Base-by-base conservation (phyloP, 2,329 filamentous ascomycete genomes). In the Fusarium caatingaense region DNA sequence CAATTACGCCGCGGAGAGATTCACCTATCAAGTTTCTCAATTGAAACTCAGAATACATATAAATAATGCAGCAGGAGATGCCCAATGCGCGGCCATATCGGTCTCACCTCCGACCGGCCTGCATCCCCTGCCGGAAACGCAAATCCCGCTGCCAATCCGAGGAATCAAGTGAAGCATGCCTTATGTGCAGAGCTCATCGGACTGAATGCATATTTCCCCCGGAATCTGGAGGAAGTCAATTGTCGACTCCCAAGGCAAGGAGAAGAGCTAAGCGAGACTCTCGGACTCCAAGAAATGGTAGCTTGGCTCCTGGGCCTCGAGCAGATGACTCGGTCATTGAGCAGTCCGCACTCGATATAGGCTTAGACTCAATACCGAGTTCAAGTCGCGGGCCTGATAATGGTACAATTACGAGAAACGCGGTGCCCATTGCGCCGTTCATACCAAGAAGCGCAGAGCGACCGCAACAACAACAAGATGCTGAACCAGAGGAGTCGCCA, bases 61-160 rank as follows among this genome's bases (percentile, higher is more conserved):
- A 37, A 11, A 6, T 7, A 3, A 66, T 66, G 54, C 28, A 65
- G 4, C 60, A 53, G 9, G 23, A n/a, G 44, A 47, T 47, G 21
- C 63, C 54, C 7, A 70, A 68, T 56, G 65, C 68, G 16, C 70
- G 88, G 46, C 88, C 88, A 5, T 90, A 90, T 73, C 81, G 88
- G 63, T 90, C 88, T 10, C 88, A 90, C 78, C 84, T 88, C 64
- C 84, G 86, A 41, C 87, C 88, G 51, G 88, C 88, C 11, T 90
- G 88, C 78, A 79, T 87, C 55, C 80, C 87, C 16, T 91, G 88
- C 73, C 83, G 88, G 56, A 84, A 84, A 64, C 84, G 88, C 64
- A 90, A 90, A 75, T 88, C 87, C 4, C 83, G 88, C 68, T 90
- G 88, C 74, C 88, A 87, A 20, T 84, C 87, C 28, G 87, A 88